Percentiles rank a stretch among this genome's conserved stretches.
Evolutionary conservation across 2,329 filamentous ascomycete genomes (phyloP).

Genomic region (Alternaria brassicicola): DNA sequence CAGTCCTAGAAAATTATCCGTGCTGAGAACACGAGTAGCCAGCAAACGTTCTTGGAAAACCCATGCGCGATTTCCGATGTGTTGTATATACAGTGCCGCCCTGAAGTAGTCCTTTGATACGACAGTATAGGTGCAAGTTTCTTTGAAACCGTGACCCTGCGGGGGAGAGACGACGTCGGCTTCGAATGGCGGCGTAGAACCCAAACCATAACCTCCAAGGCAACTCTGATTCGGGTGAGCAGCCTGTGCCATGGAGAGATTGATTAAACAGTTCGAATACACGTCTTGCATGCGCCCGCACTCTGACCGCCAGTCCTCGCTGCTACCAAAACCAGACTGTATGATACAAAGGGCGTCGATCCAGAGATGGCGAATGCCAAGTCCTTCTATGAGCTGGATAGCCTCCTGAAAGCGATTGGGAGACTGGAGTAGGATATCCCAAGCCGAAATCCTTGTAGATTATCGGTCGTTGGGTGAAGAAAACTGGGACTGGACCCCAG

Average conservation of each 20-base stretch:
- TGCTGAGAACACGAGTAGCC: neutral
- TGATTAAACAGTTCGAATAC: neutral
- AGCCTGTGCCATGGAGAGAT: neutral
- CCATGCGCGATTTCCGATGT: neutral
- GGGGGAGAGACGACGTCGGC: neutral
- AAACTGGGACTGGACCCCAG: neutral
- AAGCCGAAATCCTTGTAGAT: neutral
- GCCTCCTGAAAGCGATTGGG: constrained; percentile 2
- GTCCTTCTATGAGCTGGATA: neutral
- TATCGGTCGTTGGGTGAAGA: neutral
- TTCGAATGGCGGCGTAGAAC: neutral
- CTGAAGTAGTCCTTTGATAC: neutral
- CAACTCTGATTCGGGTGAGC: neutral
- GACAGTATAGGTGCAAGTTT: neutral
- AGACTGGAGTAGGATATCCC: neutral
- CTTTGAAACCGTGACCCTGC: neutral
- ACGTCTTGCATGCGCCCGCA: neutral
- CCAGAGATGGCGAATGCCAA: constrained; percentile 3
- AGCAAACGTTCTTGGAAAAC: neutral
- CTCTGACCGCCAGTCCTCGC: neutral
- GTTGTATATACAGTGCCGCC: neutral
- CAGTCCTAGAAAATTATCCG: neutral
- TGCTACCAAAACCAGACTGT: neutral
- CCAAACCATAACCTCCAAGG: neutral
- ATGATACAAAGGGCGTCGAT: constrained; percentile 11